Conservation (phyloP, 768 basidiomycete species). For the Lactifluus rugatus region DNA sequence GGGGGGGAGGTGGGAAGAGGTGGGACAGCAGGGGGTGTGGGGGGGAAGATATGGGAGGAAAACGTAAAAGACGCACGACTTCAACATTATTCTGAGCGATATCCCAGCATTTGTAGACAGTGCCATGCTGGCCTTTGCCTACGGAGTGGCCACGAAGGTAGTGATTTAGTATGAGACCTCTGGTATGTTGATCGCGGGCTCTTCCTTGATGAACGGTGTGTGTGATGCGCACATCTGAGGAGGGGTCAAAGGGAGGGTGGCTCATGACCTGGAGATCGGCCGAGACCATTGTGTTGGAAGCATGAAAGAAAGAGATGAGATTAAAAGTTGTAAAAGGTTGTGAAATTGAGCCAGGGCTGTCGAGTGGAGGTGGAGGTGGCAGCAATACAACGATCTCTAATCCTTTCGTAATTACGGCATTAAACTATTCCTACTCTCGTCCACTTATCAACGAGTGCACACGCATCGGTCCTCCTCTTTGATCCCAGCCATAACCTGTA, state of each 20-base stretch:
- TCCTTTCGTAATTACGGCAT: constrained; percentile 8
- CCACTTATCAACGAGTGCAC: constrained; percentile 26
- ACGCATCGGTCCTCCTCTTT: constrained; percentile 41
- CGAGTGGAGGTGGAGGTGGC: not conserved
- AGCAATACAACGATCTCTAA: no score
- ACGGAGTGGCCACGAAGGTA: constrained; percentile 70
- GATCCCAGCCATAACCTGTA: constrained; percentile 40
- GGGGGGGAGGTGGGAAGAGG: not conserved
- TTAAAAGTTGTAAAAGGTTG: not conserved
- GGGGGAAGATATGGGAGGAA: not conserved
- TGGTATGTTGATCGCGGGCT: constrained; percentile 30
- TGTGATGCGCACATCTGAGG: constrained; percentile 18
- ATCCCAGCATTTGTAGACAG: constrained; percentile 68
- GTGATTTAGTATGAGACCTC: constrained; percentile 62
- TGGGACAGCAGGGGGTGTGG: not conserved
- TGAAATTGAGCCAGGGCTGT: constrained; percentile 1
- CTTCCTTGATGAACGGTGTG: constrained; percentile 25
- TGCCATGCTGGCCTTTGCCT: constrained; percentile 85
- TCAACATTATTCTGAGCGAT: constrained; percentile 30
- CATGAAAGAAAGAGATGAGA: constrained; percentile 4
- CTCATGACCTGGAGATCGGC: constrained; percentile 17
- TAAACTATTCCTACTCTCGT: no score
- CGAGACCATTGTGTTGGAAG: constrained; percentile 16
- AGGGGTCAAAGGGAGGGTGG: constrained; percentile 15
- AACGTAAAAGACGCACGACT: constrained; percentile 38